Conservation (phyloP, 371 early-diverging fungal species). For the Rhizopus stolonifer region DNA sequence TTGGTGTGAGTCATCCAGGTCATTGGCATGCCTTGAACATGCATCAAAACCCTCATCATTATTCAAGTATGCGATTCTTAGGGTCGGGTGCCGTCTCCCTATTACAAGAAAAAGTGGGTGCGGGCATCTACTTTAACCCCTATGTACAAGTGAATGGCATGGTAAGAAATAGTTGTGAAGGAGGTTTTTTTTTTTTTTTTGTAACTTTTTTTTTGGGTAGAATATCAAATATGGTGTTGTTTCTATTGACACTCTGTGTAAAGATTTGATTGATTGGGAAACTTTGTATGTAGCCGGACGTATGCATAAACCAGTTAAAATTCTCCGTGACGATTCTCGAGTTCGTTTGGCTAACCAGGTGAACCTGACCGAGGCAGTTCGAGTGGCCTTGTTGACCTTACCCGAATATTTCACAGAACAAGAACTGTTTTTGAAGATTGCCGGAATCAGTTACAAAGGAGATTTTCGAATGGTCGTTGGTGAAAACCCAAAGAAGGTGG, state of each 20-base stretch:
- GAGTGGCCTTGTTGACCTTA: slow-evolving; percentile 81
- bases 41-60: slow-evolving; percentile 86
- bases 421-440: slow-evolving; percentile 84
- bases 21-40: slow-evolving; percentile 97
- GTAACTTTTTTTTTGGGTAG: slow-evolving; percentile 26
- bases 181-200: not conserved
- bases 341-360: slow-evolving; percentile 83
- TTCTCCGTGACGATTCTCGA: slow-evolving; percentile 85
- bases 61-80: slow-evolving; percentile 71
- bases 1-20: slow-evolving; percentile 94
- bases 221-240: slow-evolving; percentile 95
- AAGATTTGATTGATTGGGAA: slow-evolving; percentile 93
- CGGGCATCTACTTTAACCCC: slow-evolving; percentile 95
- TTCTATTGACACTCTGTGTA: slow-evolving; percentile 80
- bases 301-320: slow-evolving; percentile 94
- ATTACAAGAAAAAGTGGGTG: slow-evolving; percentile 86
- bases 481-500: slow-evolving; percentile 93
- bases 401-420: slow-evolving; percentile 81
- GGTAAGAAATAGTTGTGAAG: slow-evolving; percentile 37
- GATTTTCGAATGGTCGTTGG: slow-evolving; percentile 92
- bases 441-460: slow-evolving; percentile 86
- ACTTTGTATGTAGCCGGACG: slow-evolving; percentile 94
- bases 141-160: slow-evolving; percentile 83
- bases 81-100: slow-evolving; percentile 73
- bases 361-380: slow-evolving; percentile 84